A percentile compares a stretch with the other conserved stretches of the same genome.
These are phyloP conservation scores for Hyaloperonospora brassicae DNA, from an alignment of 352 stramenopile species.

Conservation along the genomic window DNA sequence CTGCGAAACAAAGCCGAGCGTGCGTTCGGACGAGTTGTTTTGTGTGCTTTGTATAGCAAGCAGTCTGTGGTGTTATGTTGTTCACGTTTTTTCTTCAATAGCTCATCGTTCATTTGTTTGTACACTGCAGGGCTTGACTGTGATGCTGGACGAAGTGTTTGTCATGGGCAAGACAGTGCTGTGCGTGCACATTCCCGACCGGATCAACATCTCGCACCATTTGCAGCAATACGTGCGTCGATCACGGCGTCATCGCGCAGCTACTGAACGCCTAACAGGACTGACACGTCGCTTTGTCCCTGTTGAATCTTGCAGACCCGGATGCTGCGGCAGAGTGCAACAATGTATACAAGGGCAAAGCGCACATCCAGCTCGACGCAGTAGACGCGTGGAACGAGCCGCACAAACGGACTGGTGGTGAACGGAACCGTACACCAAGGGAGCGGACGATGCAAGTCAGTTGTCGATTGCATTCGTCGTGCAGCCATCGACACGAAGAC, in stretches of 20 bases:
- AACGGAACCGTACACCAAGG: too few species aligned
- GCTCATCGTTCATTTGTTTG: background rate
- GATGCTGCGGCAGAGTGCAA: conserved; percentile 69
- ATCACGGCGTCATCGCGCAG: background rate
- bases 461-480: too few species aligned
- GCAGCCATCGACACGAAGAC: too few species aligned
- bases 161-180: conserved; percentile 83
- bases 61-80: background rate
- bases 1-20: conserved; percentile 64
- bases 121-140: conserved; percentile 33
- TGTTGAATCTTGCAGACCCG: conserved; percentile 37
- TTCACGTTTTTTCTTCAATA: background rate
- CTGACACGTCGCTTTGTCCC: background rate
- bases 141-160: conserved; percentile 77
- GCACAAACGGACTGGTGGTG: too few species aligned
- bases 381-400: too few species aligned
- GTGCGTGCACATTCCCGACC: conserved; percentile 82
- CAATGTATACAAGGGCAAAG: conserved; percentile 77
- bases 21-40: conserved; percentile 13
- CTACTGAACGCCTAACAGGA: background rate
- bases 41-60: background rate
- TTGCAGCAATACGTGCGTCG: conserved; percentile 67
- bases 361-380: conserved; percentile 24
- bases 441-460: too few species aligned
- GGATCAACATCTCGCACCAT: conserved; percentile 74